Base-by-base conservation (phyloP, 1,139 yeast genomes). In the Spathaspora sp. region DNA sequence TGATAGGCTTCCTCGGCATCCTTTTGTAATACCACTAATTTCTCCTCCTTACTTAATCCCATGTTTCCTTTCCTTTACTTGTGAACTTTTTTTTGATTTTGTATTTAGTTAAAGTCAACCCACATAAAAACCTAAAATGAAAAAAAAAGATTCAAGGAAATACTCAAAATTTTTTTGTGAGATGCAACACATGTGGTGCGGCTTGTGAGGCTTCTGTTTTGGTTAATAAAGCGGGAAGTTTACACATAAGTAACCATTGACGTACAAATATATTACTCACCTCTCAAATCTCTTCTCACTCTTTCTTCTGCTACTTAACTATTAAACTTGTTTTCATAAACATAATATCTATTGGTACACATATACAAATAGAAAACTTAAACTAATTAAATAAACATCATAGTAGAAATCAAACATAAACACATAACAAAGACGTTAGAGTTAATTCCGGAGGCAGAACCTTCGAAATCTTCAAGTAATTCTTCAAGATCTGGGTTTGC, bases 1-100 rank as follows among this genome's bases (percentile, higher is more conserved):
- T 84, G 82, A 41, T 72, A 68, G 0, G 90, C 81, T 43, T 75
- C 79, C 45, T 70, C 67, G 2, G 87, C 88, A 36, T 84, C 86
- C 34, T 65, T 61, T 50, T 76, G 82, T 33, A 83, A 57, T 15
- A 68, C 55, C 38, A 51, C 55, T 11, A 69, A 39, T 38, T 46
- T 50, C 15, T 51, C 45, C 34, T 50, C 36, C 33, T 39, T 43
- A 11, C 47, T 24, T 17, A 47, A 13, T n/a, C 39, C 42, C 48
- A 46, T 46, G 8, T 15, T 36, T 20, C 23, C 23, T 20, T 20
- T 7, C 23, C 23, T 20, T 20, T 20, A 20, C 23, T 18, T 7
- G 20, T 34, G 8, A 26, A 8, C 11, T 26, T 9, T 9, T 26
- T 26, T 26, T 4, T 24, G 26, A 24, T 24, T 24, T 9, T n/a